These are phyloP conservation scores for Ulmus americana DNA, from an alignment of 331 rosid genomes.

Conservation along the genomic window DNA sequence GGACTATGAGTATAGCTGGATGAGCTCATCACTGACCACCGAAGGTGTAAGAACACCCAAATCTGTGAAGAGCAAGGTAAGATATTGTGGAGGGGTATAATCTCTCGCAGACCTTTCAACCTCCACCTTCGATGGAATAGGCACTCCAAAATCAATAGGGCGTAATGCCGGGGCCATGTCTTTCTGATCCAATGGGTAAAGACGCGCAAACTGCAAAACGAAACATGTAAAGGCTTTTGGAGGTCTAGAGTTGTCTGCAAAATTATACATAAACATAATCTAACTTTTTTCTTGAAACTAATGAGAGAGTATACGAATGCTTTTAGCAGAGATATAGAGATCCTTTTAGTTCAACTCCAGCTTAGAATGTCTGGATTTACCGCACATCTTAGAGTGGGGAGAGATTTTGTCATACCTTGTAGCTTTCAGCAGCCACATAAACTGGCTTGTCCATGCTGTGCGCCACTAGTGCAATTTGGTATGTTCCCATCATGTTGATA, in stretches of 20 bases:
- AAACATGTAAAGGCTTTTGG: not conserved
- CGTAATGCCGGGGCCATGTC: conserved; percentile 88
- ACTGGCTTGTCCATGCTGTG: conserved; percentile 89
- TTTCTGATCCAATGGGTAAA: conserved; percentile 89
- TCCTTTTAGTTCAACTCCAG: too few relatives aligned
- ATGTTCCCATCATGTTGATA: conserved; percentile 96
- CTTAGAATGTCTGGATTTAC: too few relatives aligned
- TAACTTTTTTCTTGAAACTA: not conserved
- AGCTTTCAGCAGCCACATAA: conserved; percentile 96
- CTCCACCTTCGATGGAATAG: conserved; percentile 91
- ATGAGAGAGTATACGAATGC: too few relatives aligned
- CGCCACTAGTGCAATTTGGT: conserved; percentile 86
- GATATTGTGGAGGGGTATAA: conserved; percentile 90
- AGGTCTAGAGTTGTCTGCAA: not conserved
- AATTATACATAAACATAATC: not conserved
- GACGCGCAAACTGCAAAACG: conserved; percentile 81
- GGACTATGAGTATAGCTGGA: conserved; percentile 75
- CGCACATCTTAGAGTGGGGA: too few relatives aligned
- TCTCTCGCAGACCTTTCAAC: conserved; percentile 90
- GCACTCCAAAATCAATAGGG: conserved; percentile 82
- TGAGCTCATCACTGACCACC: conserved; percentile 93
- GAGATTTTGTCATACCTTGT: conserved; percentile 48
- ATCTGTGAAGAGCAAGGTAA: conserved; percentile 85
- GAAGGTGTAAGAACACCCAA: conserved; percentile 93
- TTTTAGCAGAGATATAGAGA: too few relatives aligned